Conservation (phyloP, 345 rosid species). For the Arabidopsis thaliana region TAIR10.1 NC_003074.8:7681501-7682000, state of each 20-base stretch:
- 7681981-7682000: not conserved
- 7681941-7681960: not conserved
- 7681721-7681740: not conserved
- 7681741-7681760: not conserved
- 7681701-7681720: not conserved
- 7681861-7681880: no score
- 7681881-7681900: not conserved
- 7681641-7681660: slow-evolving; percentile 49
- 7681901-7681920: not conserved
- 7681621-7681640: slow-evolving; percentile 49
- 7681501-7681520: not conserved
- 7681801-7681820: not conserved
- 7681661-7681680: slow-evolving; percentile 50
- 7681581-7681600: slow-evolving; percentile 42
- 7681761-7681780: no score
- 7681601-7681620: slow-evolving; percentile 49
- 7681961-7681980: not conserved
- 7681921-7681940: not conserved
- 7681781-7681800: not conserved
- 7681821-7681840: not conserved
- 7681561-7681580: slow-evolving; percentile 48
- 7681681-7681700: slow-evolving; percentile 3
- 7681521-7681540: slow-evolving; percentile 27
- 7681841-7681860: no score
- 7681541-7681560: not conserved